These are phyloP conservation scores for Avena insularis DNA, from an alignment of 176 grass and related monocot species.

Conservation along the genomic window DNA sequence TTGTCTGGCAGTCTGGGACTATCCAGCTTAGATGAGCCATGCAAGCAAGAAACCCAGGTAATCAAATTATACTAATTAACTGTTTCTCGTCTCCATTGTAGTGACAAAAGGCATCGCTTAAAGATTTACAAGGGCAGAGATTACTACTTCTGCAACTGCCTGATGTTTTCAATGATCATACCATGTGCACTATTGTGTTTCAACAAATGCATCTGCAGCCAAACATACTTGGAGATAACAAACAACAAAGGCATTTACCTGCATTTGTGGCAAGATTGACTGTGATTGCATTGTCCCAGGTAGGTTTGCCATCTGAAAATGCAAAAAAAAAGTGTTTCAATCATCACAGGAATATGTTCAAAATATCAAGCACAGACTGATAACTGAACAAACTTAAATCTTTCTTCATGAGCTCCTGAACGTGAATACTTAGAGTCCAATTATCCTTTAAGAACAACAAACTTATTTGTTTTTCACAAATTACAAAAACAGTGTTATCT, in stretches of 20 bases:
- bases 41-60: constrained; percentile 11
- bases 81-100: not conserved
- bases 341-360: not conserved
- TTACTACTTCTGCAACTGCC: not conserved
- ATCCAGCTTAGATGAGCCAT: constrained; percentile 23
- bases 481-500: constrained; percentile 24
- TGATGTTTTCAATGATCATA: not conserved
- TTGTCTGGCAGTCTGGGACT: constrained; percentile 15
- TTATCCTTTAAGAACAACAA: not conserved
- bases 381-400: constrained; percentile 22
- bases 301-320: constrained; percentile 91
- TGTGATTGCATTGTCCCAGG: constrained; percentile 84
- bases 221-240: not conserved
- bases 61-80: not conserved
- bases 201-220: constrained; percentile 25
- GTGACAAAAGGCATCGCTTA: not conserved
- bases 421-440: not conserved
- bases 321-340: constrained; percentile 41
- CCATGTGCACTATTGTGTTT: constrained; percentile 30
- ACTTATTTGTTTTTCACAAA: not conserved
- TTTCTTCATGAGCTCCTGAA: constrained; percentile 30
- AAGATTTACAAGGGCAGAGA: constrained; percentile 15
- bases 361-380: constrained; percentile 4
- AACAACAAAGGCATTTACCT: constrained; percentile 46
- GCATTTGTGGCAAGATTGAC: constrained; percentile 73